Base-by-base conservation (phyloP, 2,329 filamentous ascomycete genomes). In the Fusarium hostae region DNA sequence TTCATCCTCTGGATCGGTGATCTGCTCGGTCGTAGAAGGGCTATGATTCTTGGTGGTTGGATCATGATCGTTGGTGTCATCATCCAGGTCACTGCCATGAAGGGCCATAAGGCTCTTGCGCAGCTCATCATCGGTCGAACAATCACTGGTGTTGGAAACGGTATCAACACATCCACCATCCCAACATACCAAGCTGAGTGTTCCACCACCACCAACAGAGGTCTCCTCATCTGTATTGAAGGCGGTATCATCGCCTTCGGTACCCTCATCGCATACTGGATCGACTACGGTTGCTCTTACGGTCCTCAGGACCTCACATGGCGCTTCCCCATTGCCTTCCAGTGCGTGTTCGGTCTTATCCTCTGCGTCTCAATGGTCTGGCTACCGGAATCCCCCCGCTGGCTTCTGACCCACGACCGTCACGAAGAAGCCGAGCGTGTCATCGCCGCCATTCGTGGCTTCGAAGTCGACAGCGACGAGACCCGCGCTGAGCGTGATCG, bases 61-160 rank as follows among this genome's bases (percentile, higher is more conserved):
- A 85, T 91, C 70, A 88, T 91, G 85, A 84, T 89, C 12, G 59
- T 90, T 13, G 90, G 90, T 22, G 88, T 89, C 37, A 81, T 87
- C 12, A 85, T 92, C 40, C 90, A 92, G 75, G 79, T 87, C 39
- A 82, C 84, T 20, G 59, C 80, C 22, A 74, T 79, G 78, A 81
- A 79, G 26, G 78, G 86, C 1, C 67, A 75, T 28, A 60, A 48
- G 34, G 71, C 66, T n/a, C 75, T 87, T 35, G 81, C 84, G 1
- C 86, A 88, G 67, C 81, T 88, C 63, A 85, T 88, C 63, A 74
- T 86, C 37, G 85, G 85, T 3, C 80, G 85, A 51, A 82, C 86
- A 12, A 78, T 88, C 9, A 87, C 86, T 16, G 86, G 86, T 22
- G 75, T 88, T 6, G 86, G 86, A 5, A 87, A 87, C 70, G 86